These are phyloP conservation scores for Flammula alnicola DNA, from an alignment of 1,284 basidiomycete species.

Conservation along the genomic window DNA sequence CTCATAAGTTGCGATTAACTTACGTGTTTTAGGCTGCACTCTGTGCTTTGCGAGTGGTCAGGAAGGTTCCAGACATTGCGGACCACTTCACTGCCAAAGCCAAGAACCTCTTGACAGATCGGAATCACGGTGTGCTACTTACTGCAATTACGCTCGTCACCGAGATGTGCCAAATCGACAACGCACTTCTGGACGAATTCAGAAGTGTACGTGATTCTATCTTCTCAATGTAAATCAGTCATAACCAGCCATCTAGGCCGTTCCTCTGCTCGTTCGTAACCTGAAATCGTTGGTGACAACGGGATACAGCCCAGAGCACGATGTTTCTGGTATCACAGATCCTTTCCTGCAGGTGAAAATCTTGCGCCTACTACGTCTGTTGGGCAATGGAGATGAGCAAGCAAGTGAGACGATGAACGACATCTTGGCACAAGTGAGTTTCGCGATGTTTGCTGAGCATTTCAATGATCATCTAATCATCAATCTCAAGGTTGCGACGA, in stretches of 20 bases:
- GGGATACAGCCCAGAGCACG: slow-evolving; percentile 98
- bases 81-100: slow-evolving; percentile 93
- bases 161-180: slow-evolving; percentile 90
- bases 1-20: too few relatives aligned
- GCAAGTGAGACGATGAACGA: slow-evolving; percentile 99
- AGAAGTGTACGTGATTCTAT: slow-evolving; percentile 65
- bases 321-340: slow-evolving; percentile 99
- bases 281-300: slow-evolving; percentile 96
- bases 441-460: not conserved
- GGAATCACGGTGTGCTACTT: slow-evolving; percentile 96
- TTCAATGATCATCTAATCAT: not conserved
- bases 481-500: slow-evolving; percentile 84
- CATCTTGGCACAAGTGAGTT: slow-evolving; percentile 88
- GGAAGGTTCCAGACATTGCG: slow-evolving; percentile 95
- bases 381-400: slow-evolving; percentile 85
- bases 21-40: slow-evolving; percentile 76
- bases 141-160: slow-evolving; percentile 94
- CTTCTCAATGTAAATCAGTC: not conserved
- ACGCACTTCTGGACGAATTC: slow-evolving; percentile 81
- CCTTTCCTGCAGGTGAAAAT: slow-evolving; percentile 99
- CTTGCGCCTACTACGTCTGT: slow-evolving; percentile 87
- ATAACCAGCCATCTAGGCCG: slow-evolving; percentile 64
- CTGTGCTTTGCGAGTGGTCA: slow-evolving; percentile 95
- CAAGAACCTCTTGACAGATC: slow-evolving; percentile 91
- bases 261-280: slow-evolving; percentile 92